Evolutionary conservation across 257 asterid species (phyloP).

Genomic region (Cordia subcordata): DNA sequence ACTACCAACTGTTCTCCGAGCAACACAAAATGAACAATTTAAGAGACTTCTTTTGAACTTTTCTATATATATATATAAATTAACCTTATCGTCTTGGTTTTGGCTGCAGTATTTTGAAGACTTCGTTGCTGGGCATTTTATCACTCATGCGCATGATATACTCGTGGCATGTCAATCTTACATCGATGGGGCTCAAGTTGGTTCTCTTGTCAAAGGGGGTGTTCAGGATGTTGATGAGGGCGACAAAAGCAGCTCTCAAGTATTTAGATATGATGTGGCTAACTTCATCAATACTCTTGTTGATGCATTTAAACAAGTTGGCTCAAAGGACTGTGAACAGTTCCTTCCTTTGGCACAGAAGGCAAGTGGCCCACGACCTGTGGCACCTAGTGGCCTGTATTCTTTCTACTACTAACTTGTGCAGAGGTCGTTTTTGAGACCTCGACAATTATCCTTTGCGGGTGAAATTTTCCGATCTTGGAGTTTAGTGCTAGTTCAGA

Average conservation of each 20-base stretch:
- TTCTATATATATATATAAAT: not conserved
- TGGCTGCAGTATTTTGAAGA: constrained; percentile 72
- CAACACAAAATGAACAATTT: too few relatives aligned
- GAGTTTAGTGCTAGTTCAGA: too few relatives aligned
- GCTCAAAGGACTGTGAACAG: constrained; percentile 57
- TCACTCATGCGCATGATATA: constrained; percentile 50
- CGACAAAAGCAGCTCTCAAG: constrained; percentile 57
- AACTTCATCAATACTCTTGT: constrained; percentile 40
- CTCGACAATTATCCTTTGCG: too few relatives aligned
- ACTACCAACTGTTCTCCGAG: too few relatives aligned
- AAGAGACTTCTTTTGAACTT: not conserved
- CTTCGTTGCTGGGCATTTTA: constrained; percentile 63
- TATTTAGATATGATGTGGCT: constrained; percentile 37
- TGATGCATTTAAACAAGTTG: constrained; percentile 39
- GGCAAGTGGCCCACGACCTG: not conserved
- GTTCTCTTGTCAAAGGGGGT: constrained; percentile 74
- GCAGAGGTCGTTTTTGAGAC: too few relatives aligned
- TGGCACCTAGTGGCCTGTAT: too few relatives aligned
- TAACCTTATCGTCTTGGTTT: constrained; percentile 2
- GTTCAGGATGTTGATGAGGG: constrained; percentile 74
- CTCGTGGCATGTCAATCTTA: constrained; percentile 73
- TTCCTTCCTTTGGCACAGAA: constrained; percentile 36
- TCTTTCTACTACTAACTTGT: too few relatives aligned
- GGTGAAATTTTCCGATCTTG: too few relatives aligned
- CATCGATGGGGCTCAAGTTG: constrained; percentile 83